phyloP scores from a whole-genome alignment of 129 eudicot species.

The Dittrichia graveolens region DNA sequence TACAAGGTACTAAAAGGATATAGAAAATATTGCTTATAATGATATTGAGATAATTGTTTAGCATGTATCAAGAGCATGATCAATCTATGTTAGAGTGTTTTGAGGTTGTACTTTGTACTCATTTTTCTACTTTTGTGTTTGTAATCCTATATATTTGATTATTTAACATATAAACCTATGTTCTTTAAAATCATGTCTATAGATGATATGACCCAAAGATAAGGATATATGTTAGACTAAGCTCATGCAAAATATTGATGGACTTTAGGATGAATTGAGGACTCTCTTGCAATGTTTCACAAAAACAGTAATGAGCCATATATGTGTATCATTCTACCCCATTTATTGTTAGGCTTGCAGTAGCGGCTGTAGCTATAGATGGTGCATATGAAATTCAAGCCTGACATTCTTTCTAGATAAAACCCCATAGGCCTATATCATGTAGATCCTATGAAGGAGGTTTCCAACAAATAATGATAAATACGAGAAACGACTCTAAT shows the following conservation, averaged over 20 bases:
- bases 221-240: neutral
- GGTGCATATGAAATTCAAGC: constrained; percentile 75
- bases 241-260: constrained; percentile 1
- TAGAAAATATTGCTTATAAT: no score
- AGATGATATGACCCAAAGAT: neutral
- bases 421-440: constrained; percentile 64
- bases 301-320: constrained; percentile 18
- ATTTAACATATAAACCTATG: neutral
- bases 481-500: constrained; percentile 88
- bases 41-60: no score
- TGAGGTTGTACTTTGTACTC: constrained; percentile 8
- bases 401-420: constrained; percentile 79
- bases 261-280: constrained; percentile 8
- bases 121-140: neutral
- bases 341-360: constrained; percentile 65
- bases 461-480: constrained; percentile 85
- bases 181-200: neutral
- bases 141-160: neutral
- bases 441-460: constrained; percentile 89
- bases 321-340: constrained; percentile 62
- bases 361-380: constrained; percentile 79
- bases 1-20: no score
- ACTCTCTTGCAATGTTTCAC: neutral
- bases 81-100: neutral
- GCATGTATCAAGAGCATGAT: neutral